These are phyloP conservation scores for Globisporangium nodosum DNA, from an alignment of 352 stramenopile genomes.

Conservation along the genomic window DNA sequence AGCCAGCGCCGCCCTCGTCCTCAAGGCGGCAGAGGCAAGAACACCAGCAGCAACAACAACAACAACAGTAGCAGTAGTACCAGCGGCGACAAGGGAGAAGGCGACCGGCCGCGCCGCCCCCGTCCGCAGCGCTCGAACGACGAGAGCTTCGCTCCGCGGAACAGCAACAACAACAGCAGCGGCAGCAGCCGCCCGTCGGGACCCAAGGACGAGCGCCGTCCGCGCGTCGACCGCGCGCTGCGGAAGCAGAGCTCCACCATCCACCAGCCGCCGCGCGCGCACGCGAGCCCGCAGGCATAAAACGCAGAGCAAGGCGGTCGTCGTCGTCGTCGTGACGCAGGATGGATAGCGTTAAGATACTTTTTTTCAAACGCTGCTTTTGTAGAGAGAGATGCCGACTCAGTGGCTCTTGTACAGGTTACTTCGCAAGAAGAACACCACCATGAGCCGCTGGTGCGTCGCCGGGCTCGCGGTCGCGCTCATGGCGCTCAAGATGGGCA, in stretches of 20 bases:
- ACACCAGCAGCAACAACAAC: conserved; percentile 9
- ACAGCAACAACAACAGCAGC: conserved; percentile 14
- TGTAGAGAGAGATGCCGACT: conserved; percentile 10
- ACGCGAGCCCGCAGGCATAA: conserved; percentile 16
- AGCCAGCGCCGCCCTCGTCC: conserved; percentile 23
- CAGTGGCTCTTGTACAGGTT: background rate
- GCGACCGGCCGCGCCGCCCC: conserved; percentile 26
- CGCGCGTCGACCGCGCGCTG: conserved; percentile 28
- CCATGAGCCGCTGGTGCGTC: conserved; percentile 30
- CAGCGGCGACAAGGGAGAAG: conserved; percentile 10
- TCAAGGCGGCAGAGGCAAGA: conserved; percentile 28
- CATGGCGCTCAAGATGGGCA: conserved; percentile 58
- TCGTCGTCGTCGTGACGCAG: no score
- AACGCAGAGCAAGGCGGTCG: background rate
- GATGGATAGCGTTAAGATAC: background rate
- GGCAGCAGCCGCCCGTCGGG: background rate
- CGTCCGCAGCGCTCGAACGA: conserved; percentile 24
- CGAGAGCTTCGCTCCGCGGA: conserved; percentile 18
- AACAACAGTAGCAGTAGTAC: conserved; percentile 16
- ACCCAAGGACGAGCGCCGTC: conserved; percentile 32
- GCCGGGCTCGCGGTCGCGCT: conserved; percentile 47
- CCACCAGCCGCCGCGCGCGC: conserved; percentile 17
- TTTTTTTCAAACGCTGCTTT: conserved; percentile 3
- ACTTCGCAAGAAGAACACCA: conserved; percentile 1
- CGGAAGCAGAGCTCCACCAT: conserved; percentile 30